phyloP scores from a whole-genome alignment of 495 filamentous ascomycete genomes.

The Penicillium canescens region DNA sequence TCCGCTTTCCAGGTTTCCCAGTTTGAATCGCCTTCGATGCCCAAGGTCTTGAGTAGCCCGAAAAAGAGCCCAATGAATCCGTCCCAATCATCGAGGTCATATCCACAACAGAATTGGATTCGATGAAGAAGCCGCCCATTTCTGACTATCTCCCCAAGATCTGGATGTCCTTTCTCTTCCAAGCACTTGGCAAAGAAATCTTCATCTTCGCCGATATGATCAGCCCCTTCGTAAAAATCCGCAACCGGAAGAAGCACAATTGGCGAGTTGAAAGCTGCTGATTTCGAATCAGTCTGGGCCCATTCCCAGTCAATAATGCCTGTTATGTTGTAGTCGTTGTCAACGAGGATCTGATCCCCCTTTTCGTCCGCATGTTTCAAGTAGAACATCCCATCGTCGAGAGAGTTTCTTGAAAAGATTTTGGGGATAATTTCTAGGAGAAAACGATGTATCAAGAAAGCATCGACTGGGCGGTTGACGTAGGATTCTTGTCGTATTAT shows the following conservation, averaged over 20 bases:
- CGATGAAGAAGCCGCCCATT: slow-evolving; percentile 34
- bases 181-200: slow-evolving; percentile 29
- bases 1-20: slow-evolving; percentile 36
- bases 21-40: slow-evolving; percentile 24
- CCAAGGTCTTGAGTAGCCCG: slow-evolving; percentile 31
- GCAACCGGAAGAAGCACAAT: slow-evolving; percentile 42
- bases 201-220: slow-evolving; percentile 37
- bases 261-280: slow-evolving; percentile 40
- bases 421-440: slow-evolving; percentile 29
- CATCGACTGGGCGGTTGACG: slow-evolving; percentile 26
- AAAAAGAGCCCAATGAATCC: slow-evolving; percentile 43
- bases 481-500: slow-evolving; percentile 32
- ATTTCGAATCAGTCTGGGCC: slow-evolving; percentile 34
- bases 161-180: slow-evolving; percentile 27
- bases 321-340: slow-evolving; percentile 44
- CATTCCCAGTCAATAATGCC: slow-evolving; percentile 50
- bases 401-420: slow-evolving; percentile 5
- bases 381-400: slow-evolving; percentile 37
- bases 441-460: slow-evolving; percentile 39
- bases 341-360: slow-evolving; percentile 46
- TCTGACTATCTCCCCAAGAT: slow-evolving; percentile 32
- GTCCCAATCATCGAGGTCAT: slow-evolving; percentile 38
- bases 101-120: slow-evolving; percentile 40
- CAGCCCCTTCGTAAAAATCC: slow-evolving; percentile 39
- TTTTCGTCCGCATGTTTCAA: slow-evolving; percentile 47